Evolutionary conservation across 116 monocot species (phyloP).

Genomic region (Zostera marina): DNA sequence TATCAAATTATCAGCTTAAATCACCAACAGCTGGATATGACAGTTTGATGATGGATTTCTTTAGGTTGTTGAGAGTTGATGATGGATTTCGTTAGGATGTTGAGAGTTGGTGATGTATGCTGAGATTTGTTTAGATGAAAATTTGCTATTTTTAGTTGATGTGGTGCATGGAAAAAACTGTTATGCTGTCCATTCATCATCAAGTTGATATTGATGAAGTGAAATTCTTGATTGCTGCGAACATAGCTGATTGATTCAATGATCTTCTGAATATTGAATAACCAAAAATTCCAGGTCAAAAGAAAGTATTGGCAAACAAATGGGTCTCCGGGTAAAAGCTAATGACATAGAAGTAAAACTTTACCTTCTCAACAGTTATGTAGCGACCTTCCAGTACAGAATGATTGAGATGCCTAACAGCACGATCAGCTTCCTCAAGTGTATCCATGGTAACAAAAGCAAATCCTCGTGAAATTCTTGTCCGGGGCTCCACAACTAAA

Average conservation of each 20-base stretch:
- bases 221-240: constrained; percentile 78
- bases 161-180: constrained; percentile 43
- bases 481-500: constrained; percentile 72
- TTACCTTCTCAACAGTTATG: constrained; percentile 87
- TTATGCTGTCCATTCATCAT: constrained; percentile 69
- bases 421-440: constrained; percentile 69
- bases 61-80: constrained; percentile 61
- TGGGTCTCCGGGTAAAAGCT: not conserved
- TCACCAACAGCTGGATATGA: constrained; percentile 2
- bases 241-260: constrained; percentile 75
- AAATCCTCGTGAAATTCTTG: constrained; percentile 79
- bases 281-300: constrained; percentile 69
- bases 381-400: constrained; percentile 67
- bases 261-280: constrained; percentile 84
- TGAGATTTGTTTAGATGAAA: constrained; percentile 44
- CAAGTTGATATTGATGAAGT: constrained; percentile 64
- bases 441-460: constrained; percentile 87
- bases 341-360: not conserved
- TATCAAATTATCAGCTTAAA: too few relatives aligned
- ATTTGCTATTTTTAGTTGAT: constrained; percentile 36
- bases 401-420: constrained; percentile 70
- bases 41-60: constrained; percentile 28
- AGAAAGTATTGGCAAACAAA: constrained; percentile 8
- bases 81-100: constrained; percentile 62
- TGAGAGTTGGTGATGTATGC: constrained; percentile 58